These are phyloP conservation scores for Calonectria ilicicola DNA, from an alignment of 2,329 filamentous ascomycete species.

Conservation along the genomic window DNA sequence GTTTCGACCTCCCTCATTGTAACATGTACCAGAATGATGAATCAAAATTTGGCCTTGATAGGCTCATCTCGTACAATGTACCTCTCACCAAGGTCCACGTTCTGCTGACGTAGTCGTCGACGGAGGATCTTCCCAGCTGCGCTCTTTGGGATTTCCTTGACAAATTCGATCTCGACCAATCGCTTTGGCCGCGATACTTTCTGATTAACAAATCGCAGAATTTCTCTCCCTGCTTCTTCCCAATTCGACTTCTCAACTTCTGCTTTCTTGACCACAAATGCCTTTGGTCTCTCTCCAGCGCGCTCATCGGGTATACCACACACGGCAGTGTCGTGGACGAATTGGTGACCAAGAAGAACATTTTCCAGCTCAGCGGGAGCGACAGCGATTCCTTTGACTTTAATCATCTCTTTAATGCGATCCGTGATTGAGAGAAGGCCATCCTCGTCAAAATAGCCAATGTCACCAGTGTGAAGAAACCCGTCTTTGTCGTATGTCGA, in stretches of 20 bases:
- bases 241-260: slow-evolving; percentile 36
- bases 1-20: too few relatives aligned
- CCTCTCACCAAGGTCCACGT: background rate
- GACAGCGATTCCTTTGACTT: slow-evolving; percentile 73
- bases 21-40: too few relatives aligned
- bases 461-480: slow-evolving; percentile 70
- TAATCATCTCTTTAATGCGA: slow-evolving; percentile 76
- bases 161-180: slow-evolving; percentile 64
- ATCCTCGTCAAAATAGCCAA: slow-evolving; percentile 65
- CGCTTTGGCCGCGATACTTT: slow-evolving; percentile 68
- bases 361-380: slow-evolving; percentile 75
- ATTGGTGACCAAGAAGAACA: slow-evolving; percentile 66
- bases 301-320: slow-evolving; percentile 66
- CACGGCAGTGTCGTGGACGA: slow-evolving; percentile 69
- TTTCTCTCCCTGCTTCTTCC: slow-evolving; percentile 35
- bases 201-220: slow-evolving; percentile 62
- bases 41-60: background rate
- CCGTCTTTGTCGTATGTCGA: slow-evolving; percentile 66
- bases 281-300: slow-evolving; percentile 67
- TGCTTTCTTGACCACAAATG: slow-evolving; percentile 63
- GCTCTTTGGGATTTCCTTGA: slow-evolving; percentile 69
- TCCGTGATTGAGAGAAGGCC: slow-evolving; percentile 70
- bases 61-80: background rate
- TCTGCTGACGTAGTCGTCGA: background rate
- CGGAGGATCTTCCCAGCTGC: slow-evolving; percentile 53